These are phyloP conservation scores for Tylopilus sp. DNA, from an alignment of 768 basidiomycete species.

Conservation along the genomic window DNA sequence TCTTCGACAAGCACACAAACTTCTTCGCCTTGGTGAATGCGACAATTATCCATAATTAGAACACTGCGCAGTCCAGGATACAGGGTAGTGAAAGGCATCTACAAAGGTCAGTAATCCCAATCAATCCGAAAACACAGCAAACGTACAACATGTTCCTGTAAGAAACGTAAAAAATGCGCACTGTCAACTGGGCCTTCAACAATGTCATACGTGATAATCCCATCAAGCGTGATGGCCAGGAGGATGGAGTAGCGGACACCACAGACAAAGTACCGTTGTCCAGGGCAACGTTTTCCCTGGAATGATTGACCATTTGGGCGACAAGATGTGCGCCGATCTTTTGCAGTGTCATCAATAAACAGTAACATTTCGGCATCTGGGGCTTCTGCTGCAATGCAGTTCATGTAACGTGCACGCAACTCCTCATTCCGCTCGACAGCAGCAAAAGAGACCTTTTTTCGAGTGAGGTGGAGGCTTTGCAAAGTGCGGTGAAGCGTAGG, in stretches of 20 bases:
- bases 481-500: background rate
- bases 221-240: conserved; percentile 14
- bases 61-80: conserved; percentile 10
- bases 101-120: background rate
- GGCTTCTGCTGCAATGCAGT: background rate
- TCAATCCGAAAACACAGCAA: background rate
- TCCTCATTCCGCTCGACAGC: background rate
- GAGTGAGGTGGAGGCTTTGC: background rate
- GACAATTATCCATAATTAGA: conserved; percentile 24
- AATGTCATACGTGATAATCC: conserved; percentile 11
- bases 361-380: background rate
- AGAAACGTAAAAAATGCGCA: conserved; percentile 6
- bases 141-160: conserved; percentile 6
- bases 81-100: conserved; percentile 5
- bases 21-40: conserved; percentile 23
- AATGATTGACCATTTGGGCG: background rate
- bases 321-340: background rate
- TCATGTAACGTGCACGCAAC: background rate
- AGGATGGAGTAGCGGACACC: conserved; percentile 12
- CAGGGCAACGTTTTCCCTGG: background rate
- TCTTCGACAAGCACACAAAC: conserved; percentile 16
- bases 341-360: conserved; percentile 10
- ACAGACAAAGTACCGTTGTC: conserved; percentile 7
- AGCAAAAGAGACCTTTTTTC: background rate
- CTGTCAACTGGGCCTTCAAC: conserved; percentile 14